phyloP scores from a whole-genome alignment of 2,329 filamentous ascomycete species.

The Massarina eburnea region DNA sequence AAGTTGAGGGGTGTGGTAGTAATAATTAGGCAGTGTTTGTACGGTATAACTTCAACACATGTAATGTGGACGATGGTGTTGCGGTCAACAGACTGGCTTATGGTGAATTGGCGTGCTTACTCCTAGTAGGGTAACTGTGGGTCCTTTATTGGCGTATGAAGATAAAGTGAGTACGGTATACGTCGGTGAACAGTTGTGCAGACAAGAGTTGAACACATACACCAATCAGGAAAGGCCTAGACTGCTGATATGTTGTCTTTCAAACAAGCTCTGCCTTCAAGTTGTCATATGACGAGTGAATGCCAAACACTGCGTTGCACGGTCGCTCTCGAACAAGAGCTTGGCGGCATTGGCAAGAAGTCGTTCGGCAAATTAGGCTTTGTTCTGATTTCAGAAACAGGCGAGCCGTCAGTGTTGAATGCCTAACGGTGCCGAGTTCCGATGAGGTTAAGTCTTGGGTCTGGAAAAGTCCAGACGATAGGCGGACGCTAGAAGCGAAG shows the following conservation, averaged over 20 bases:
- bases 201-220: too few relatives aligned
- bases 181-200: too few relatives aligned
- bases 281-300: slow-evolving; percentile 1
- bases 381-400: background rate
- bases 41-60: too few relatives aligned
- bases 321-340: slow-evolving; percentile 1
- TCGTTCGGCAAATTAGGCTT: background rate
- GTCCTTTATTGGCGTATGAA: too few relatives aligned
- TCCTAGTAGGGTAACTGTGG: too few relatives aligned
- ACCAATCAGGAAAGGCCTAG: too few relatives aligned
- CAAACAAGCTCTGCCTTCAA: slow-evolving; percentile 4
- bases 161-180: too few relatives aligned
- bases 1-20: too few relatives aligned
- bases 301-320: background rate
- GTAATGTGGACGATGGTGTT: too few relatives aligned
- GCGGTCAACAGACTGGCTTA: too few relatives aligned
- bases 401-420: background rate
- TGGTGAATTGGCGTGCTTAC: too few relatives aligned
- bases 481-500: background rate
- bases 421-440: slow-evolving; percentile 2
- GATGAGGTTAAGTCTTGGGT: slow-evolving; percentile 2
- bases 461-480: background rate
- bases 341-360: background rate
- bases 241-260: background rate
- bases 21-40: too few relatives aligned